phyloP scores from a whole-genome alignment of 805 yeast genomes.

The Candida nitratophila region DNA sequence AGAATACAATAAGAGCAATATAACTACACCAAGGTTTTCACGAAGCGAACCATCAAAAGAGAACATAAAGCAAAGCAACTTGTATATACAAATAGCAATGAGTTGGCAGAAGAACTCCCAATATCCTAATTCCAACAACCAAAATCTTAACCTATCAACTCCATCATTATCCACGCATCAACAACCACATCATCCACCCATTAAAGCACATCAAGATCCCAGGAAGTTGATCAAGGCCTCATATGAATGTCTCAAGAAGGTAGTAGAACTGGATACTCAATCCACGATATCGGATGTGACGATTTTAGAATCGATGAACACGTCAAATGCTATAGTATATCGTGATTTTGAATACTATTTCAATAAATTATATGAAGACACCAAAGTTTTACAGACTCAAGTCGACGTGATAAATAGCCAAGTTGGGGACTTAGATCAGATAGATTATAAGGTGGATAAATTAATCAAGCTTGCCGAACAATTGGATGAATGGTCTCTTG shows the following conservation, averaged over 20 bases:
- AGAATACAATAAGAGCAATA: too few species aligned
- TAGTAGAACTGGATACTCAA: slow-evolving; percentile 27
- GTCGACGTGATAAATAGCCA: slow-evolving; percentile 17
- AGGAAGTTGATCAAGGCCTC: slow-evolving; percentile 18
- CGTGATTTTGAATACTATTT: slow-evolving; percentile 37
- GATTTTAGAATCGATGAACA: slow-evolving; percentile 46
- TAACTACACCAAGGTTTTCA: too few species aligned
- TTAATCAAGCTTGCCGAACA: slow-evolving; percentile 45
- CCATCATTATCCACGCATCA: not conserved
- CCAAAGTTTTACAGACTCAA: not conserved
- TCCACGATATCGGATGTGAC: slow-evolving; percentile 35
- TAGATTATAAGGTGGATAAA: slow-evolving; percentile 31
- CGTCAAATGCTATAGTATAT: slow-evolving; percentile 49
- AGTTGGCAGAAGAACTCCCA: too few species aligned
- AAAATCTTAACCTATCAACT: not conserved
- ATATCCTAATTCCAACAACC: too few species aligned
- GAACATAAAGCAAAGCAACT: too few species aligned
- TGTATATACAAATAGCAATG: too few species aligned
- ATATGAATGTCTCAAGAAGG: slow-evolving; percentile 24
- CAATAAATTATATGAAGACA: slow-evolving; percentile 14
- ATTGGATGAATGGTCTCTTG: slow-evolving; percentile 55
- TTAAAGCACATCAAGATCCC: slow-evolving; percentile 14
- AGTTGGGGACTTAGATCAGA: slow-evolving; percentile 16
- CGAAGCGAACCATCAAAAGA: too few species aligned
- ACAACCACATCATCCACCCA: not conserved